A percentile compares a stretch with the other conserved stretches of the same genome.
These are phyloP conservation scores for Micromonas pusilla DNA, from an alignment of 139 green algal species.

Conservation along the genomic window DNA sequence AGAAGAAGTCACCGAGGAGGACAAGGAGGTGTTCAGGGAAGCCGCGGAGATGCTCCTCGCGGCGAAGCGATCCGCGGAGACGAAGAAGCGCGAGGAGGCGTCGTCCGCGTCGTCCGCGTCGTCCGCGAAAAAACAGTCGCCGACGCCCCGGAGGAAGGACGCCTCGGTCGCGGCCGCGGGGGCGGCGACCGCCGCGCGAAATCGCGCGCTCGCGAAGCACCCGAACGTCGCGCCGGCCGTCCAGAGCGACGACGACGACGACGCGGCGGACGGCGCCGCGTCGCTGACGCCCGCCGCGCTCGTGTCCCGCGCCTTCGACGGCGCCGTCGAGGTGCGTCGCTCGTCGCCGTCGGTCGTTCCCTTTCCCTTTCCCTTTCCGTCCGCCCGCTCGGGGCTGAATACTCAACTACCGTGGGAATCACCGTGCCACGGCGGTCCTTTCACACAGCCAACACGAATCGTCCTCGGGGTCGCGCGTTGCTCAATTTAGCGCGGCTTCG, in stretches of 20 bases:
- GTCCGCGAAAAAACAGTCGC: not conserved
- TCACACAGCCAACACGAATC: not conserved
- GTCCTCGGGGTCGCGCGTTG: not conserved
- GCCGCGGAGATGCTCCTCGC: not conserved
- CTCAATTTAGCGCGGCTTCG: not conserved
- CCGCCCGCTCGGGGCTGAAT: not conserved
- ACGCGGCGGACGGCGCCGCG: not conserved
- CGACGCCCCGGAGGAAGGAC: not conserved
- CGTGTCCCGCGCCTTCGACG: not conserved
- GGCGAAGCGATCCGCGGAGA: not conserved
- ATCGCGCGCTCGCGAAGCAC: not conserved
- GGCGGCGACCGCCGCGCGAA: too few relatives aligned
- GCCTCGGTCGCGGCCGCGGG: not conserved
- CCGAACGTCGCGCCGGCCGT: not conserved
- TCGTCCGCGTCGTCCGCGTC: not conserved
- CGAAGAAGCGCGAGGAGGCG: not conserved
- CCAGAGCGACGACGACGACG: not conserved
- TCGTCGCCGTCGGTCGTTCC: not conserved
- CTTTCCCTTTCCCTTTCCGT: not conserved
- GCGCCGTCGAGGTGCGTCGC: not conserved
- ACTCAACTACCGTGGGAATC: not conserved
- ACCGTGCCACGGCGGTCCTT: not conserved
- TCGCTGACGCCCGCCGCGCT: not conserved
- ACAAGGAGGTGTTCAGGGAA: not conserved
- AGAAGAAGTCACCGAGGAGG: not conserved